Conservation (phyloP, 768 basidiomycete genomes). For the Leccinum fibrillosum region DNA sequence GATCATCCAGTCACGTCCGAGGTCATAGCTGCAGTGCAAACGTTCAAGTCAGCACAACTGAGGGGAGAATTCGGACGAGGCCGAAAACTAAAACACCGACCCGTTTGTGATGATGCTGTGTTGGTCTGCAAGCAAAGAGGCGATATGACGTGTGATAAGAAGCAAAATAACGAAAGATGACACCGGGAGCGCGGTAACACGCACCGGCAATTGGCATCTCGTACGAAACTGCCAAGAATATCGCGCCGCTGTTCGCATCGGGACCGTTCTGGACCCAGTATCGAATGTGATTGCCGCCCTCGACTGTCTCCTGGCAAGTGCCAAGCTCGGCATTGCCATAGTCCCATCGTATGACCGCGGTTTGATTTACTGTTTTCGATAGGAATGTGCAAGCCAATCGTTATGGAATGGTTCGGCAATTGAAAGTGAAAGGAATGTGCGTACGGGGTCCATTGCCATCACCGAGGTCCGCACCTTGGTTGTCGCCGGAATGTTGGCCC, state of each 20-base stretch:
- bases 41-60: background rate
- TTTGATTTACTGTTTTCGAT: slow-evolving; percentile 64
- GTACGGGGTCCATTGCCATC: slow-evolving; percentile 73
- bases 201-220: slow-evolving; percentile 62
- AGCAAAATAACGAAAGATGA: background rate
- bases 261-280: slow-evolving; percentile 84
- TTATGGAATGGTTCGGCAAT: background rate
- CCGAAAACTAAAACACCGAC: slow-evolving; percentile 27
- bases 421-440: slow-evolving; percentile 31
- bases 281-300: slow-evolving; percentile 85
- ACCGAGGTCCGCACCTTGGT: slow-evolving; percentile 76
- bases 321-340: slow-evolving; percentile 81
- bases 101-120: slow-evolving; percentile 79
- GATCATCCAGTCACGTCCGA: slow-evolving; percentile 83
- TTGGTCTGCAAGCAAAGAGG: slow-evolving; percentile 32
- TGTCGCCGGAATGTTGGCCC: slow-evolving; percentile 69
- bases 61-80: background rate
- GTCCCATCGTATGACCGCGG: slow-evolving; percentile 80
- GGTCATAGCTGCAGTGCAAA: slow-evolving; percentile 53
- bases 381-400: background rate
- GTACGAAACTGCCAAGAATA: slow-evolving; percentile 74
- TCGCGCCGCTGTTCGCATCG: slow-evolving; percentile 60
- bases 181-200: slow-evolving; percentile 20
- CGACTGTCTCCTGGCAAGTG: slow-evolving; percentile 78
- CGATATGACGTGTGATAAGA: background rate